Evolutionary conservation across 1,139 yeast genomes (phyloP).

Genomic region (Debaryomyces coudertii): DNA sequence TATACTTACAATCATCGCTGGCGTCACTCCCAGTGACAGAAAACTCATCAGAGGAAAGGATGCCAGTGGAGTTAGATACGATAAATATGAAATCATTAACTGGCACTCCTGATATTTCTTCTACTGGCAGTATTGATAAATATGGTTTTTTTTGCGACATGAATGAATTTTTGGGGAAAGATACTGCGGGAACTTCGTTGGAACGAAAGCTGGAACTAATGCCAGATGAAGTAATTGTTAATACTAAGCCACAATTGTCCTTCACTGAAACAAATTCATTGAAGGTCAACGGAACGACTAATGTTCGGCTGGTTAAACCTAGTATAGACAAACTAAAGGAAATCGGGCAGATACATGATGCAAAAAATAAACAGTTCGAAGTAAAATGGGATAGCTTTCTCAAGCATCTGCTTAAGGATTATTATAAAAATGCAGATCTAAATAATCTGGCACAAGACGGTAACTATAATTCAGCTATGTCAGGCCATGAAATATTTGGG

Average conservation of each 20-base stretch:
- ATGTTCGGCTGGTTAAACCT: conserved; percentile 8
- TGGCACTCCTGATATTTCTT: conserved; percentile 14
- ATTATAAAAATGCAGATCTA: conserved; percentile 22
- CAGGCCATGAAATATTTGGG: conserved; percentile 39
- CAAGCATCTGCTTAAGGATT: conserved; percentile 29
- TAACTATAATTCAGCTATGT: neutral
- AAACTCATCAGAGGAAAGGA: conserved; percentile 17
- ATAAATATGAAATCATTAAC: conserved; percentile 31
- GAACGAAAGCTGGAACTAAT: neutral
- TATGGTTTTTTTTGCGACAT: conserved; percentile 51
- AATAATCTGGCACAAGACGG: neutral
- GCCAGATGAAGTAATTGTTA: conserved; percentile 3
- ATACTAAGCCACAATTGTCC: conserved; percentile 12
- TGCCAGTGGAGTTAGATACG: conserved; percentile 52
- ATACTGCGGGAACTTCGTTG: neutral
- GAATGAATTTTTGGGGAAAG: conserved; percentile 5
- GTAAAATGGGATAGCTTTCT: conserved; percentile 41
- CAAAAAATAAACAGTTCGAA: conserved; percentile 29
- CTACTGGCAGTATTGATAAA: conserved; percentile 43
- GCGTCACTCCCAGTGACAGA: neutral
- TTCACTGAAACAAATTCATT: conserved; percentile 13
- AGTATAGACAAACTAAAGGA: conserved; percentile 32
- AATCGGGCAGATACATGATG: conserved; percentile 40
- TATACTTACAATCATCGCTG: neutral
- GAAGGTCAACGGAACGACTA: conserved; percentile 14